These are phyloP conservation scores for Vigna hirtella DNA, from an alignment of 306 rosid genomes.

Conservation along the genomic window DNA sequence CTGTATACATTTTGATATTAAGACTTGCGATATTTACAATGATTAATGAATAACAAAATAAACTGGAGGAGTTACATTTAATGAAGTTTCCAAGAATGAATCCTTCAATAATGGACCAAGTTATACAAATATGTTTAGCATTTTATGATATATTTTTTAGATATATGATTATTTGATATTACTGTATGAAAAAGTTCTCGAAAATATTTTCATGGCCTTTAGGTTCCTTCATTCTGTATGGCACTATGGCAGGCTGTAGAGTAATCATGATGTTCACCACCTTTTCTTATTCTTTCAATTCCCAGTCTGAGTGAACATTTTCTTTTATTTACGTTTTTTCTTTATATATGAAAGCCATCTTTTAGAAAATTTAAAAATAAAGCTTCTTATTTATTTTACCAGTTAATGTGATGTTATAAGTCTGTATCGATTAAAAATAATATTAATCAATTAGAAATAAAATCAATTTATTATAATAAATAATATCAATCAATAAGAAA, in stretches of 20 bases:
- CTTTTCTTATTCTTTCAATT: neutral
- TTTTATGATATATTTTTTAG: neutral
- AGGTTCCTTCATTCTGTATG: neutral
- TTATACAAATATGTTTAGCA: neutral
- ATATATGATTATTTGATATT: neutral
- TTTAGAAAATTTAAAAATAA: no score
- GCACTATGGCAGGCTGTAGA: neutral
- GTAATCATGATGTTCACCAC: neutral
- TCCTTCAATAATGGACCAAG: neutral
- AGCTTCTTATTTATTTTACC: no score
- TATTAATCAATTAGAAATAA: no score
- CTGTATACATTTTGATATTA: no score
- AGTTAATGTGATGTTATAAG: no score
- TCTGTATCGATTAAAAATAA: no score
- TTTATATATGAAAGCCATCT: neutral
- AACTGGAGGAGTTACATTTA: neutral
- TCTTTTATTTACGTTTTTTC: neutral
- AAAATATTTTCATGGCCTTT: slow-evolving; percentile 1
- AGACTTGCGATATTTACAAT: no score
- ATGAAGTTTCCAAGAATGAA: neutral
- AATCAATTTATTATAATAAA: no score
- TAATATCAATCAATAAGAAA: no score
- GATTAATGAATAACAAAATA: neutral
- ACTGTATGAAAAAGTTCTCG: neutral
- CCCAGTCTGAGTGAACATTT: neutral